Base-by-base conservation (phyloP, 176 grass and related monocot species). In the Cenchrus americanus region DNA sequence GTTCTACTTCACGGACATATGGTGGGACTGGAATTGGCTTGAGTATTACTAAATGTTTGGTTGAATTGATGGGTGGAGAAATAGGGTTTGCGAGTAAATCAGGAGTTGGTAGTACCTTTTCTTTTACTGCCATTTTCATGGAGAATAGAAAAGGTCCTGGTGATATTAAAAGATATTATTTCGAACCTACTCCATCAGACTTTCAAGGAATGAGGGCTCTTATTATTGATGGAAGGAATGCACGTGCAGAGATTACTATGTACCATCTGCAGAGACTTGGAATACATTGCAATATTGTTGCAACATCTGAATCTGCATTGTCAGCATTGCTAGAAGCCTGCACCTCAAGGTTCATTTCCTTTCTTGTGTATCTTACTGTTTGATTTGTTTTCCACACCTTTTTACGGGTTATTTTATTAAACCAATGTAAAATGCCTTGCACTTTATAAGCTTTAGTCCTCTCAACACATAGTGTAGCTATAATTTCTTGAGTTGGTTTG, bases 21-120 rank as follows among this genome's bases (percentile, higher is more conserved):
- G 90, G 90, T 69, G 93, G 93, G 62, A 95, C 93, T 61, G 93
- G 90, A 51, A 92, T 95, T 79, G 93, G 93, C 48, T 86, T 95
- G 83, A 95, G 87, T 83, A 95, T 95, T 73, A 95, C 87, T n/a
- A 95, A 90, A 85, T 58, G 85, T 52, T 90, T 95, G 42, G 93
- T 92, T 51, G 85, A 88, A 66, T 66, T 94, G 61, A 95, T 95
- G 93, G 85, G 87, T 27, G 89, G 87, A 67, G 73, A 88, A 81
- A 77, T 92, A 75, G 73, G 81, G 0, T 90, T 94, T 82, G 73
- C 68, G 19, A 90, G 87, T 80, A 86, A 88, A 58, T 67, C 87
- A 24, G 78, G 63, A 60, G 82, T 90, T 78, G 90, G 93, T 15
- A 92, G 90, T 85, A 95, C 93, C 43, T 95, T 95, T 88, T 90